Base-by-base conservation (phyloP, 768 basidiomycete genomes). In the Russula brevipes region DNA sequence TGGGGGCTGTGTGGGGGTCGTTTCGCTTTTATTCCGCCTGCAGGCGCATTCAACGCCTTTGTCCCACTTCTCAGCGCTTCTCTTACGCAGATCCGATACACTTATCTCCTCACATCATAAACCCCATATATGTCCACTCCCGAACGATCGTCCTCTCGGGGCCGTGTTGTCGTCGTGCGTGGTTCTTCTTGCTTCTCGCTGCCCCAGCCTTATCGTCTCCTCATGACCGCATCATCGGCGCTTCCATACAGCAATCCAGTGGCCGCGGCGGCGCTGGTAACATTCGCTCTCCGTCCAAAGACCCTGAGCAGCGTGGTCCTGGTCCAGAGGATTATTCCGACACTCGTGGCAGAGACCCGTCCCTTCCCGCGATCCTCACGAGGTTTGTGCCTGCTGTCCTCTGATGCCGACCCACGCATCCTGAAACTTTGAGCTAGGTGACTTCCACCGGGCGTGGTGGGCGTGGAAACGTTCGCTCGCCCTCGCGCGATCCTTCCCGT, bases 201-300 rank as follows among this genome's bases (percentile, higher is more conserved):
- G 12, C n/a, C 16, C 7, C 24, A 24, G 24, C 45, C 4, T 31
- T 17, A 4, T 24, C 11, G 24, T 38, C 19, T 19, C 14, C 39
- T 53, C 8, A 46, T 38, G 12, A 35, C 12, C 38, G 6, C 12
- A 35, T n/a, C 17, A 31, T 35, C 12, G 16, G 17, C 4, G n/a
- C 42, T 49, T 35, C 24, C 41, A 45, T 14, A 14, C 59, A 84
- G 81, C 73, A 76, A 41, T 85, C 85, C 4, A 80, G 85, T 39
- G 88, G 88, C 7, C 79, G 88, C 62, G 88, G 88, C 5, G 88
- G 88, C 9, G 24, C 78, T 5, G 88, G 88, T 17, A 90, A 90
- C 73, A 85, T 89, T 63, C 80, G 82, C 62, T 75, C 69, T 30
- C 60, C 81, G 9, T 60, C 63, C 36, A 57, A 46, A 1, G 83